phyloP scores from a whole-genome alignment of 2,329 filamentous ascomycete genomes.

The Aspergillus persii region DNA sequence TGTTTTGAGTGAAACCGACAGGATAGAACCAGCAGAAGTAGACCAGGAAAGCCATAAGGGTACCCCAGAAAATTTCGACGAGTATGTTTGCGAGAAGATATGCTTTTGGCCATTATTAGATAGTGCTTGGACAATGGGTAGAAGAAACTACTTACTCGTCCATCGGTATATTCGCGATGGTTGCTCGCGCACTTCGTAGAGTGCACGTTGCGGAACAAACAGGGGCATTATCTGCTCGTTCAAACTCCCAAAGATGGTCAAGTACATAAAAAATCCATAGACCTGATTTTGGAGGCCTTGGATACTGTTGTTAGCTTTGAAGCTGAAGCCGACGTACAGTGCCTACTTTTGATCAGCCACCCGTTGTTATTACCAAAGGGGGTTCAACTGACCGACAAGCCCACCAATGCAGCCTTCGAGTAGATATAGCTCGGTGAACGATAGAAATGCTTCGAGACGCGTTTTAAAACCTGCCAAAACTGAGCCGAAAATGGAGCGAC shows the following conservation, averaged over 20 bases:
- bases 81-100: slow-evolving; percentile 71
- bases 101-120: slow-evolving; percentile 71
- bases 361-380: slow-evolving; percentile 54
- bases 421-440: slow-evolving; percentile 86
- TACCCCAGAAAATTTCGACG: slow-evolving; percentile 68
- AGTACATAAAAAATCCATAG: slow-evolving; percentile 83
- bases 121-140: slow-evolving; percentile 44
- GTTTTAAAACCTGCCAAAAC: slow-evolving; percentile 64
- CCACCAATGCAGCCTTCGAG: slow-evolving; percentile 71
- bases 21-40: slow-evolving; percentile 69
- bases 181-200: slow-evolving; percentile 61
- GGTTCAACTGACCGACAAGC: slow-evolving; percentile 70
- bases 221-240: slow-evolving; percentile 57
- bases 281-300: slow-evolving; percentile 88
- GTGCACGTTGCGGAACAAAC: slow-evolving; percentile 57
- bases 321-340: slow-evolving; percentile 34
- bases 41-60: slow-evolving; percentile 61
- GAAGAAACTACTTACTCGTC: background rate
- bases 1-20: slow-evolving; percentile 48
- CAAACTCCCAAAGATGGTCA: slow-evolving; percentile 70
- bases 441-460: slow-evolving; percentile 91
- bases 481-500: slow-evolving; percentile 72
- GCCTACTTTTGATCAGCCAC: background rate
- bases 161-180: slow-evolving; percentile 41
- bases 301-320: slow-evolving; percentile 67